Percentiles rank a stretch among this genome's conserved stretches.
Evolutionary conservation across 208 protist genomes (phyloP).

Genomic region (Leishmania aethiopica): DNA sequence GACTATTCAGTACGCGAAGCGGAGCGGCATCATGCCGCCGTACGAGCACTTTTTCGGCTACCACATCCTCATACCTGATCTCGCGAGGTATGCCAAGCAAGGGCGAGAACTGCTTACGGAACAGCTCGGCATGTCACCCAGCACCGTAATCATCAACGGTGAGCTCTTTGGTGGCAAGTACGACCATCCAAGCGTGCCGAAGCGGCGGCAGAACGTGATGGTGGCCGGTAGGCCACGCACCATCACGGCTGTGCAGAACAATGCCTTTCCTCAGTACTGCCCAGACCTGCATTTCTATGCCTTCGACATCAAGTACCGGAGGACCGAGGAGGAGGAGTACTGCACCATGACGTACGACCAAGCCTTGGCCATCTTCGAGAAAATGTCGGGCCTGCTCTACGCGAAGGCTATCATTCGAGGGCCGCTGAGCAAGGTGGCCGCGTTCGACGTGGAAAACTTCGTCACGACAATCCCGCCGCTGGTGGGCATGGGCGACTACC

Average conservation of each 20-base stretch:
- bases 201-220: slow-evolving; percentile 54
- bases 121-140: slow-evolving; percentile 26
- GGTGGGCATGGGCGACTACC: slow-evolving; percentile 88
- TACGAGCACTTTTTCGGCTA: slow-evolving; percentile 90
- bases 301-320: slow-evolving; percentile 85
- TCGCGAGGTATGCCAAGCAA: slow-evolving; percentile 40
- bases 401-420: slow-evolving; percentile 75
- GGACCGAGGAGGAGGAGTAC: slow-evolving; percentile 31
- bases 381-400: slow-evolving; percentile 76
- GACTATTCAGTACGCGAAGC: slow-evolving; percentile 71
- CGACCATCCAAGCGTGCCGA: slow-evolving; percentile 70
- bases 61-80: slow-evolving; percentile 73
- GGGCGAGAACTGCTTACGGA: slow-evolving; percentile 51
- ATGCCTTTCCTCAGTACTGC: slow-evolving; percentile 89
- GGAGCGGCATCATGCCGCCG: slow-evolving; percentile 79
- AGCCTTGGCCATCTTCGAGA: slow-evolving; percentile 64
- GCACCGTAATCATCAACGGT: slow-evolving; percentile 78
- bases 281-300: slow-evolving; percentile 89
- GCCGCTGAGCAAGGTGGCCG: slow-evolving; percentile 70
- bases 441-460: slow-evolving; percentile 87
- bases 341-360: slow-evolving; percentile 74
- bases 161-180: slow-evolving; percentile 92
- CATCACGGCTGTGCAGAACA: slow-evolving; percentile 71
- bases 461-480: slow-evolving; percentile 77
- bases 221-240: slow-evolving; percentile 49